Evolutionary conservation across 345 rosid genomes (phyloP), one percentile per base, ranked within the genome.

Genomic region (Eucalyptus erythrocorys): DNA sequence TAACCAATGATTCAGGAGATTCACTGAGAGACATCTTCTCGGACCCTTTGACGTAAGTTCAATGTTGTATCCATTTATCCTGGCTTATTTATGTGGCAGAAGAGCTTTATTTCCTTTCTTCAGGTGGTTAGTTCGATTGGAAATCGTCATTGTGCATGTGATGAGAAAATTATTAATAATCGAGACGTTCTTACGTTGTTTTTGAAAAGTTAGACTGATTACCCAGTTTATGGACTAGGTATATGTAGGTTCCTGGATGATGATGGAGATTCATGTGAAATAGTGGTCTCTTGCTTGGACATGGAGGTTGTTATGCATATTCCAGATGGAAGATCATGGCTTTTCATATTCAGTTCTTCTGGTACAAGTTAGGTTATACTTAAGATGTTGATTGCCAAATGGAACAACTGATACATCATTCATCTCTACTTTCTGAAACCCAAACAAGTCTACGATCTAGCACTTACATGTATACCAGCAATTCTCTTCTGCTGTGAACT

Each of bases 31-130:
- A 94, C 87, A 95, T 95, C 90, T 92, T 96, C 57, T 95, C 99
- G 13, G 98, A 97, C 89, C 97, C 98, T 87, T 92, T 95, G 80
- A 93, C 95, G 99, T 97, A 92, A 97, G 97, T 91, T 40, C 37
- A 8, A 17, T 85, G 10, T 9, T 19, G 21, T 11, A 21, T 21
- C 14, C 47, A 21, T 76, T 37, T 76, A 40, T 76, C 84, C 45
- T 76, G 84, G 47, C 84, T 21, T 40, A 76, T 22, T 21, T 40
- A 21, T 76, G 47, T 40, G 47, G 84, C 47, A 76, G 16, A 76
- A 34, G 81, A 34, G 43, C 81, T 34, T 76, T 76, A 40, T 40
- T 76, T 76, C 45, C 47, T 40, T 40, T 22, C 43, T 40, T 40
- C 2, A 5, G 47, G 47, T 76, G 24, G 84, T 6, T 40, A 40